Evolutionary conservation across 495 filamentous ascomycete genomes (phyloP).

Genomic region (Podospora australis): DNA sequence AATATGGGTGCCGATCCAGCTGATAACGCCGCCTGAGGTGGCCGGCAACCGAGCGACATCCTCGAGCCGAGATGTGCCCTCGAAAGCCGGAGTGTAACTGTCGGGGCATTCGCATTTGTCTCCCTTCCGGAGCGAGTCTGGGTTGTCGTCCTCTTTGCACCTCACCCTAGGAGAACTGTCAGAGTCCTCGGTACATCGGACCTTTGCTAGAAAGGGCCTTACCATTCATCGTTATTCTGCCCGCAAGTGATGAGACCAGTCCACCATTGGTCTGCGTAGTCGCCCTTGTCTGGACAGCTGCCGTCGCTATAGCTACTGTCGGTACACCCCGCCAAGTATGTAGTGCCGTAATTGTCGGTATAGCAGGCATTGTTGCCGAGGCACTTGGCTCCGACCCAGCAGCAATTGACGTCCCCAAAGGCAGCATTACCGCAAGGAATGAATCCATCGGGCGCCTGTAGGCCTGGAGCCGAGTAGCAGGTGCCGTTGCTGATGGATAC

Average conservation of each 20-base stretch:
- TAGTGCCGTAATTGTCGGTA: slow-evolving; percentile 16
- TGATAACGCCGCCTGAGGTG: slow-evolving; percentile 19
- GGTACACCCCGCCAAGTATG: slow-evolving; percentile 32
- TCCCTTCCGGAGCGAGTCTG: slow-evolving; percentile 2
- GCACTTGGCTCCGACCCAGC: slow-evolving; percentile 30
- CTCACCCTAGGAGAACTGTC: slow-evolving; percentile 2
- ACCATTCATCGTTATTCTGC: slow-evolving; percentile 7
- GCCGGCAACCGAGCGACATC: slow-evolving; percentile 21
- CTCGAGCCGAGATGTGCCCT: slow-evolving; percentile 13
- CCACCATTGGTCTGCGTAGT: slow-evolving; percentile 12
- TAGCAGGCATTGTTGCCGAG: slow-evolving; percentile 24
- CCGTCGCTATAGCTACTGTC: slow-evolving; percentile 15
- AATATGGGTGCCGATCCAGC: slow-evolving; percentile 17
- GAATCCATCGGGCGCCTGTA: slow-evolving; percentile 7
- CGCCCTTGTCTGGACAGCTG: slow-evolving; percentile 16
- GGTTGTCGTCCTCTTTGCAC: slow-evolving; percentile 10
- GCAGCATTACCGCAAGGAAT: slow-evolving; percentile 35
- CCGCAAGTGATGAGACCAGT: slow-evolving; percentile 25
- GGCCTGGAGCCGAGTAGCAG: slow-evolving; percentile 22
- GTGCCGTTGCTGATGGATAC: slow-evolving; percentile 30
- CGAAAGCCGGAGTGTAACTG: slow-evolving; percentile 15
- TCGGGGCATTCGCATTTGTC: slow-evolving; percentile 20
- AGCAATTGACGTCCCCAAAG: slow-evolving; percentile 28
- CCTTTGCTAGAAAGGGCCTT: slow-evolving; percentile 13
- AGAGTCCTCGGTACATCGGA: not conserved